Base-by-base conservation (phyloP, 164 flowering plant species). In the Vitis labrusca region DNA sequence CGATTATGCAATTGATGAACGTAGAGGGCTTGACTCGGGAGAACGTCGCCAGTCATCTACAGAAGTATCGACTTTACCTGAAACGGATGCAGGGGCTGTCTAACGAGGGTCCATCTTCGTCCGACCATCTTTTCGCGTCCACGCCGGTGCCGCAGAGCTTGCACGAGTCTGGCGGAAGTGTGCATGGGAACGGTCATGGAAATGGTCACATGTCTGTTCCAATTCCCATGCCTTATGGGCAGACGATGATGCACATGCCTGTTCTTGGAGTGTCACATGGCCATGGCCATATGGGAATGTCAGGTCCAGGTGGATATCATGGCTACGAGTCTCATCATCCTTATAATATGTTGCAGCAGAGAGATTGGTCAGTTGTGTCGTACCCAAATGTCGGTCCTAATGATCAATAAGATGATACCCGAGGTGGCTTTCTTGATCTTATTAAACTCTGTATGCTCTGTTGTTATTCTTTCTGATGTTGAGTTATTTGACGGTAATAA, bases 1-100 rank as follows among this genome's bases (percentile, higher is more conserved):
- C 97, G 10, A 93, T 93, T 59, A 93, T 96, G 99, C 95, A 93
- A 82, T 50, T 96, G 85, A 93, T 96, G 98, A 92, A 92, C 66
- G 99, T 96, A 2, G 99, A 93, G 50, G 98, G 99, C 1, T 69
- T 93, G 78, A 93, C 97, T 2, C 76, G 97, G 8, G 98, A 96
- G 78, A 96, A 93, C 69, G 98, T 96, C 0, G 99, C 99, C 0
- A 93, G 97, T 75, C 98, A 96, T 70, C 77, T 96, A 44, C 99
- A 96, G 80, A 96, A 96, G 83, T 93, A 93, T 70, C 63, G 99
- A 65, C 85, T 92, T 2, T 96, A 90, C 68, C 76, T 92, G 75
- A 95, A 91, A 82, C 77, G 97, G 78, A 91, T 89, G 97, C 93
- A 91, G 62, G 97, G 95, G 3, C 56, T 85, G 29, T 76, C 90